Evolutionary conservation across 305 asterid species (phyloP), one percentile per base, ranked within the genome.

Genomic region (Rubia occidens): DNA sequence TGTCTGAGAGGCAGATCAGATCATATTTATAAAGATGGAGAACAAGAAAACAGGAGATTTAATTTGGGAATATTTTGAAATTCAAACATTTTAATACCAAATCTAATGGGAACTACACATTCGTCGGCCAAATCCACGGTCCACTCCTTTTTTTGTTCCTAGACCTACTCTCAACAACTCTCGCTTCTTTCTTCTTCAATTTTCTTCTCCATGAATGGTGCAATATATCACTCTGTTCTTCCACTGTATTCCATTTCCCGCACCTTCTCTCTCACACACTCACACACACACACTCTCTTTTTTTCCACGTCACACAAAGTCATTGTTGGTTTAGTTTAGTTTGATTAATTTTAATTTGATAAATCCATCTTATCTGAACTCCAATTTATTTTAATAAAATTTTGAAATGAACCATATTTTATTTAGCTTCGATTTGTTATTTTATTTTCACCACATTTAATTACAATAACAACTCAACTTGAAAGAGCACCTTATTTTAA

Each of bases 1-100:
- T 84, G 85, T 83, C 85, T 68, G 81, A 78, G 77, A 76, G 81
- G 76, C 82, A 78, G 82, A 83, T 85, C 88, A 75, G 81, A 86
- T 80, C 75, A 73, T 79, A 68, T 70, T 67, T 69, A 54, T 64
- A 39, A 26, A n/a, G 63, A 37, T 17, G 49, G 44, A 70, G 66
- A 71, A 13, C 45, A 62, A 0, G n/a, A 51, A 53, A 53, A 53
- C 58, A 53, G 58, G 58, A n/a, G 7, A 17, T 49, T 44, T 11
- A 32, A 17, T 40, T 14, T 35, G 26, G 11, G 53, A 3, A 21
- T 18, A 6, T 3, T 10, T n/a, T 21, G 32, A 39, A 59, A 51
- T 54, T 21, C 20, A 14, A 64, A 42, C 29, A 15, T 64, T 75
- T 75, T 58, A 58, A 56, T 75, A 71, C 66, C 67, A 75, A 75